phyloP scores from a whole-genome alignment of 768 basidiomycete species.

The Suillus paluster region DNA sequence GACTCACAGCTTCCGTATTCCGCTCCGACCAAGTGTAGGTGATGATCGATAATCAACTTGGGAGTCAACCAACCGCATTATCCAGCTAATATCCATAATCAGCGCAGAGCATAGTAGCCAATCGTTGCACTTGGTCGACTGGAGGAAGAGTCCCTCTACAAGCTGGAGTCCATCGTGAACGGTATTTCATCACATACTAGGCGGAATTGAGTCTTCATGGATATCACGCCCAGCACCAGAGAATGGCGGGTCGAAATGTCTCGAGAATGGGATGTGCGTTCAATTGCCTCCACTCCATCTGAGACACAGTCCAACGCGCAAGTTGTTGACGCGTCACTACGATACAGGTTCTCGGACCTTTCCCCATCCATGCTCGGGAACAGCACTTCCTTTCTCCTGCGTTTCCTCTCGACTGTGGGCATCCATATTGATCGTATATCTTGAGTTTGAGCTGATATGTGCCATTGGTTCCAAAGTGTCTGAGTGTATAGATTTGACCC shows the following conservation, averaged over 20 bases:
- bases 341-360: conserved; percentile 75
- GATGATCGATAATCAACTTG: too few species aligned
- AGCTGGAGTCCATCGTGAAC: neutral
- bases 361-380: conserved; percentile 83
- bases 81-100: neutral
- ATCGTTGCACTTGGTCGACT: too few species aligned
- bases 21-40: neutral
- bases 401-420: conserved; percentile 68
- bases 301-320: neutral
- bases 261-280: conserved; percentile 33
- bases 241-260: conserved; percentile 31
- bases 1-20: neutral
- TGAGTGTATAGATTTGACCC: conserved; percentile 50
- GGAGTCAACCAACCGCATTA: too few species aligned
- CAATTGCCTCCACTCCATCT: neutral
- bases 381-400: conserved; percentile 83
- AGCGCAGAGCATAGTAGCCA: too few species aligned
- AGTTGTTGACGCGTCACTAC: neutral
- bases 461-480: conserved; percentile 43
- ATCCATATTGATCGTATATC: conserved; percentile 1
- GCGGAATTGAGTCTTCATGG: neutral
- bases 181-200: too few species aligned
- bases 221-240: neutral
- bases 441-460: neutral
- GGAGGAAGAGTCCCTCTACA: neutral